These are phyloP conservation scores for Lignosus rhinocerotis DNA, from an alignment of 1,284 basidiomycete species.

Conservation along the genomic window DNA sequence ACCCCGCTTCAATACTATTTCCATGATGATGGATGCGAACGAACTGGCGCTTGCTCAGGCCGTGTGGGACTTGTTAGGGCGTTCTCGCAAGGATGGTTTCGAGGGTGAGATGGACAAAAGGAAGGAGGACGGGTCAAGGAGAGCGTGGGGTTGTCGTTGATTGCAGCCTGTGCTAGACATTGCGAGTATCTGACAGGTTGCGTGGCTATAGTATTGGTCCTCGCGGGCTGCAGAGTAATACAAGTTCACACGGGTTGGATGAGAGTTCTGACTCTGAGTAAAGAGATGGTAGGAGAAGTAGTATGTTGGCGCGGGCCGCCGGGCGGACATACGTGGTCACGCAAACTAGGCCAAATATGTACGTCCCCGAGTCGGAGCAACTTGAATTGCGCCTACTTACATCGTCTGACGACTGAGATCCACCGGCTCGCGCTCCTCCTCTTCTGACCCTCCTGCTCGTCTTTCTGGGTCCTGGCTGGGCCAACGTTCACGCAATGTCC, in stretches of 20 bases:
- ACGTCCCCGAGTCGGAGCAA: constrained; percentile 16
- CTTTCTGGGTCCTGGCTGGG: constrained; percentile 21
- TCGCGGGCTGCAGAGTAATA: too few species aligned
- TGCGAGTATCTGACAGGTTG: too few species aligned
- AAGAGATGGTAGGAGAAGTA: not conserved
- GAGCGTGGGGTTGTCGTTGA: constrained; percentile 22
- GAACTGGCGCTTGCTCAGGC: constrained; percentile 43
- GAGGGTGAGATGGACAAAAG: constrained; percentile 22
- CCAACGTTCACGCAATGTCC: constrained; percentile 44
- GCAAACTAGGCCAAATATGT: constrained; percentile 26
- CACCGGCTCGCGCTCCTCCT: constrained; percentile 8
- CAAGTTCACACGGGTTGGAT: too few species aligned
- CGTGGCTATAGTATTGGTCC: too few species aligned
- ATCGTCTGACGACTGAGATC: constrained; percentile 17
- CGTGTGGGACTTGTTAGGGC: constrained; percentile 27
- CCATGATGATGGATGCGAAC: constrained; percentile 56
- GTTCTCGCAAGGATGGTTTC: constrained; percentile 17
- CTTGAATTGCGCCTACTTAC: not conserved
- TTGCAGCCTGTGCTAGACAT: not conserved
- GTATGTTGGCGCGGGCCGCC: constrained; percentile 1
- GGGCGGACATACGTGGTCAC: constrained; percentile 21
- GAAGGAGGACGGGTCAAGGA: constrained; percentile 19
- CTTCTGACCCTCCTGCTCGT: constrained; percentile 9
- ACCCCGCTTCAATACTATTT: constrained; percentile 60
- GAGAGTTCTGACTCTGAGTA: not conserved